Evolutionary conservation across 108 stramenopile species (phyloP).

Genomic region (Cyclotella choctawhatcheeana): DNA sequence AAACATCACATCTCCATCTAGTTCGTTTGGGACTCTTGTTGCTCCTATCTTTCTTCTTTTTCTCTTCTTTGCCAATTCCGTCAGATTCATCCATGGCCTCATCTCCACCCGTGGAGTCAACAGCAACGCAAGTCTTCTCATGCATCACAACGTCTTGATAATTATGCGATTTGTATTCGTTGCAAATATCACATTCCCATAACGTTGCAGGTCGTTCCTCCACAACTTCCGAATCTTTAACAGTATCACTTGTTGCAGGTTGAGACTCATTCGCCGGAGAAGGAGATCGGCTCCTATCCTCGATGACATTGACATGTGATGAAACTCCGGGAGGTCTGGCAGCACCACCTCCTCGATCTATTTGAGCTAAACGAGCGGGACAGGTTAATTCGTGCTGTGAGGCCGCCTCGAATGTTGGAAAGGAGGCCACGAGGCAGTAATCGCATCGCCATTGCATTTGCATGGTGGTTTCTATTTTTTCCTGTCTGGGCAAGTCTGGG

Average conservation of each 20-base stretch:
- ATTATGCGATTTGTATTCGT: not conserved
- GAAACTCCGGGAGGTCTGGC: no score
- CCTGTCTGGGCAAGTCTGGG: no score
- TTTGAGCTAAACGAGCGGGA: constrained; percentile 11
- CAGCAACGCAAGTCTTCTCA: not conserved
- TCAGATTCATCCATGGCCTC: not conserved
- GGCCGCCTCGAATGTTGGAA: constrained; percentile 80
- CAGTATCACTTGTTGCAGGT: not conserved
- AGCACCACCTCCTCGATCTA: not conserved
- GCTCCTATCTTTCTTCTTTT: not conserved
- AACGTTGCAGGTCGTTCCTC: not conserved
- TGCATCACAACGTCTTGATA: constrained; percentile 2
- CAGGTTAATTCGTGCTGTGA: constrained; percentile 73
- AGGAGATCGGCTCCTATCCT: not conserved
- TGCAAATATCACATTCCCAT: constrained; percentile 20
- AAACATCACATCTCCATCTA: constrained; percentile 16
- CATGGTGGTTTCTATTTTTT: no score
- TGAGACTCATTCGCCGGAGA: not conserved
- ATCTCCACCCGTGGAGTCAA: not conserved
- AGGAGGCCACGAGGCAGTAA: constrained; percentile 70
- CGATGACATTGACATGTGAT: not conserved
- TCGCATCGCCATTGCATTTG: constrained; percentile 75
- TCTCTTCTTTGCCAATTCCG: not conserved
- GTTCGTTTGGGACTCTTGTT: constrained; percentile 10
- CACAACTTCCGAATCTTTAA: not conserved